Conservation (phyloP, 2,329 filamentous ascomycete genomes). For the Verticillium nubilum region DNA sequence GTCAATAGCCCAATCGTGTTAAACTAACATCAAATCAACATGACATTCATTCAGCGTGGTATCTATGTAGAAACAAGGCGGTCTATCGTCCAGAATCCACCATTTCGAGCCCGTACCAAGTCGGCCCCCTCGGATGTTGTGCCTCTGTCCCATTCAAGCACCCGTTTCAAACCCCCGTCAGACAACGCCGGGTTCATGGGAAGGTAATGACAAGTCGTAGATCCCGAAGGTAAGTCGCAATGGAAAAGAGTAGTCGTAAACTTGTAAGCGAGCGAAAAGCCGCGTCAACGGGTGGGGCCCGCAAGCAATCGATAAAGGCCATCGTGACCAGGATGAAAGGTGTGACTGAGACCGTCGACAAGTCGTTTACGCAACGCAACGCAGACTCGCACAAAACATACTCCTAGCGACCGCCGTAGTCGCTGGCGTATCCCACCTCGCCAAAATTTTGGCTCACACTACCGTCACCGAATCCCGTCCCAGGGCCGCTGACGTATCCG, state of each 20-base stretch:
- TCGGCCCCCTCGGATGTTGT: background rate
- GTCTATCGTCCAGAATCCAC: background rate
- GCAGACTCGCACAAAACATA: background rate
- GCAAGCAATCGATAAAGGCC: background rate
- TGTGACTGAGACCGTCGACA: background rate
- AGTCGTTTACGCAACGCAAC: background rate
- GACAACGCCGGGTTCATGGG: background rate
- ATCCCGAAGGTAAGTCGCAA: background rate
- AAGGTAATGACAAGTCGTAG: background rate
- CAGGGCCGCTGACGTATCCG: slow-evolving; percentile 60
- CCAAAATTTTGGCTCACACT: slow-evolving; percentile 50
- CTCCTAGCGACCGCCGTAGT: slow-evolving; percentile 30
- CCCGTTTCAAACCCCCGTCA: background rate
- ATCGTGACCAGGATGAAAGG: background rate
- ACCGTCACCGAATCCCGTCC: slow-evolving; percentile 53
- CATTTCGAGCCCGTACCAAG: background rate
- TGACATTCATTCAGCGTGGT: background rate
- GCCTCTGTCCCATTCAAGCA: background rate
- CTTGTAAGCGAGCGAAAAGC: background rate
- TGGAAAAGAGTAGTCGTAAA: background rate
- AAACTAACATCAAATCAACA: background rate
- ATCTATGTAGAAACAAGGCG: background rate
- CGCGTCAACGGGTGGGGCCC: background rate
- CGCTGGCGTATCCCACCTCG: slow-evolving; percentile 48
- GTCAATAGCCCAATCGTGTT: no score